Percentiles rank a stretch among this genome's conserved stretches.
Conservation (phyloP, 208 protist genomes). For the Leishmania martiniquensis region DNA sequence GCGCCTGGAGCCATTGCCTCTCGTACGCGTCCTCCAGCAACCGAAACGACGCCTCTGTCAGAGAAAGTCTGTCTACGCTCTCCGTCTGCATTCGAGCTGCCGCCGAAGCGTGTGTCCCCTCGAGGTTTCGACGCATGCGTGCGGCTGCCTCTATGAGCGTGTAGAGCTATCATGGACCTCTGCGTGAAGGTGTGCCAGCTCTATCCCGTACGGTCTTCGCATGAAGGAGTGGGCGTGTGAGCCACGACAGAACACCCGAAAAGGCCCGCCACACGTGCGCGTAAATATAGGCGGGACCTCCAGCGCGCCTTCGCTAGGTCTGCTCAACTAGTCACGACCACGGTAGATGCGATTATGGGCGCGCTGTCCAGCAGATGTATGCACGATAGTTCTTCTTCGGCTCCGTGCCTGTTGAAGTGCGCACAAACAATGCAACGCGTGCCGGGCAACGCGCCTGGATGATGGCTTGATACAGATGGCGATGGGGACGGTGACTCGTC, state of each 20-base stretch:
- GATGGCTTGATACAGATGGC: background rate
- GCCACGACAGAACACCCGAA: background rate
- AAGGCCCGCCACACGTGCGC: background rate
- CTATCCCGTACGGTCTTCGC: no score
- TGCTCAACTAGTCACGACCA: background rate
- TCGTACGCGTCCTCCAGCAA: conserved; percentile 29
- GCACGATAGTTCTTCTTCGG: background rate
- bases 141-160: background rate
- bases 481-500: background rate
- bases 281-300: background rate
- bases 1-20: conserved; percentile 7
- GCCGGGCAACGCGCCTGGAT: background rate
- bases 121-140: background rate
- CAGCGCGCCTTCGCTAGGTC: background rate
- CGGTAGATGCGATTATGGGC: background rate
- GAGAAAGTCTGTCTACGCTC: conserved; percentile 8
- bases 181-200: background rate
- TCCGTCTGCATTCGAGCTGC: conserved; percentile 2
- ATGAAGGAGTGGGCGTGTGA: background rate
- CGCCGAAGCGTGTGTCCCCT: no score
- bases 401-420: background rate
- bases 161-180: background rate
- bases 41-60: conserved; percentile 20
- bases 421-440: background rate
- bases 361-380: background rate